Percentiles rank a stretch among this genome's conserved stretches.
phyloP scores from a whole-genome alignment of 176 grass and related monocot genomes.

The Thinopyrum elongatum region DNA sequence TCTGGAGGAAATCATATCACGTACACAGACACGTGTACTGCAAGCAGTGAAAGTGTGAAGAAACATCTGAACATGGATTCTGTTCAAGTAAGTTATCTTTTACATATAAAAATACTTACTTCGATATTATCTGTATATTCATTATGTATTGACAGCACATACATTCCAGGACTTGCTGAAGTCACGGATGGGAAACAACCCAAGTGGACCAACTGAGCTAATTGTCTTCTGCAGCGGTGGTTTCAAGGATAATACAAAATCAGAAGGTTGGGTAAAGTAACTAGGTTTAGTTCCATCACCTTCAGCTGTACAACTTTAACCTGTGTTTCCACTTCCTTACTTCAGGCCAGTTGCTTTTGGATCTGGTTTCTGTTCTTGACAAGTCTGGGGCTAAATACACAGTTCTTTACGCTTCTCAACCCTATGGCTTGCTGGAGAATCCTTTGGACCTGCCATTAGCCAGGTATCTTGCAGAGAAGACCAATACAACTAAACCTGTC shows the following conservation, averaged over 20 bases:
- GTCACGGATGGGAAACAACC: slow-evolving; percentile 36
- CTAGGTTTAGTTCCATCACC: slow-evolving; percentile 8
- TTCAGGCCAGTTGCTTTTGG: slow-evolving; percentile 77
- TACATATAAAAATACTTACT: neutral
- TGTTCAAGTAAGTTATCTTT: slow-evolving; percentile 41
- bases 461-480: slow-evolving; percentile 80
- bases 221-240: slow-evolving; percentile 66
- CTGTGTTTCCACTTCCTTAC: neutral
- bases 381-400: slow-evolving; percentile 68
- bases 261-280: slow-evolving; percentile 68
- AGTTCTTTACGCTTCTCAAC: slow-evolving; percentile 80
- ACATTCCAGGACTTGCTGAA: slow-evolving; percentile 54
- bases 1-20: slow-evolving; percentile 48
- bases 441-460: slow-evolving; percentile 36
- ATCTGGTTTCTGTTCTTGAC: slow-evolving; percentile 52
- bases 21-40: slow-evolving; percentile 47
- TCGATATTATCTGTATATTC: neutral
- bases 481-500: slow-evolving; percentile 36
- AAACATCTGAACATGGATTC: slow-evolving; percentile 64
- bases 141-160: neutral
- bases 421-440: slow-evolving; percentile 41
- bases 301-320: neutral
- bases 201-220: slow-evolving; percentile 55
- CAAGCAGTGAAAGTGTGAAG: slow-evolving; percentile 34
- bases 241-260: slow-evolving; percentile 42